A percentile compares a stretch with the other conserved stretches of the same genome.
These are phyloP conservation scores for Neoarthrinium moseri DNA, from an alignment of 2,329 filamentous ascomycete species.

Conservation along the genomic window DNA sequence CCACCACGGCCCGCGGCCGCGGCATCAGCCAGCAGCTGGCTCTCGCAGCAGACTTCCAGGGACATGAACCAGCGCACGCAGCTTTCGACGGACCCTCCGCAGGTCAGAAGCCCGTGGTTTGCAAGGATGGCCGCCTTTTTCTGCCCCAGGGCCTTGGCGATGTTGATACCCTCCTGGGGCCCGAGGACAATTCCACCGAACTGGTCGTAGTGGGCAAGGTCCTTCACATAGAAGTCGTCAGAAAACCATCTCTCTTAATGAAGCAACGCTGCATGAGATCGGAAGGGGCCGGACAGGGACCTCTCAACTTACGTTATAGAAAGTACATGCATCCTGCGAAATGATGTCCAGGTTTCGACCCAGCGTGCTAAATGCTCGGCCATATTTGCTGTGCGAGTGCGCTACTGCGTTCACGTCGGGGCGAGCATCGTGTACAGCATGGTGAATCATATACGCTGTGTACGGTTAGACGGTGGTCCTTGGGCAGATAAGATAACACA, in stretches of 20 bases:
- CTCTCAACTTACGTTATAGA: slow-evolving; percentile 42
- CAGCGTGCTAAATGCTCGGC: slow-evolving; percentile 58
- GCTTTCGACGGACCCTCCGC: slow-evolving; percentile 47
- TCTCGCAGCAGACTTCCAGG: slow-evolving; percentile 47
- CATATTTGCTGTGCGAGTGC: slow-evolving; percentile 54
- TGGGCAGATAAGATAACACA: not conserved
- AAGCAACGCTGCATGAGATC: too few species aligned
- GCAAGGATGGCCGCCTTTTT: slow-evolving; percentile 53
- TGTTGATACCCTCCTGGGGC: slow-evolving; percentile 47
- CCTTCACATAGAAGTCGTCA: slow-evolving; percentile 15
- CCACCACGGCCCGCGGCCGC: slow-evolving; percentile 61
- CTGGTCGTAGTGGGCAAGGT: slow-evolving; percentile 39
- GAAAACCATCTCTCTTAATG: too few species aligned
- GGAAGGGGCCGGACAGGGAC: too few species aligned
- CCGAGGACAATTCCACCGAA: slow-evolving; percentile 54
- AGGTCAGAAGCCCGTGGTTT: slow-evolving; percentile 55
- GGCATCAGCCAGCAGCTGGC: slow-evolving; percentile 54
- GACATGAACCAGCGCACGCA: slow-evolving; percentile 54
- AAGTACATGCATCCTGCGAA: slow-evolving; percentile 60
- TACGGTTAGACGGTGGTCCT: not conserved
- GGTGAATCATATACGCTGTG: slow-evolving; percentile 47
- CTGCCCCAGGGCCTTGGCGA: slow-evolving; percentile 44
- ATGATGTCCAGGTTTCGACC: slow-evolving; percentile 64
- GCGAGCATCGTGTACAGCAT: slow-evolving; percentile 51
- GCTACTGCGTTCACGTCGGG: slow-evolving; percentile 54